Evolutionary conservation across 2,329 filamentous ascomycete species (phyloP), one percentile per base, ranked within the genome.

Genomic region (Anisogramma anomala): DNA sequence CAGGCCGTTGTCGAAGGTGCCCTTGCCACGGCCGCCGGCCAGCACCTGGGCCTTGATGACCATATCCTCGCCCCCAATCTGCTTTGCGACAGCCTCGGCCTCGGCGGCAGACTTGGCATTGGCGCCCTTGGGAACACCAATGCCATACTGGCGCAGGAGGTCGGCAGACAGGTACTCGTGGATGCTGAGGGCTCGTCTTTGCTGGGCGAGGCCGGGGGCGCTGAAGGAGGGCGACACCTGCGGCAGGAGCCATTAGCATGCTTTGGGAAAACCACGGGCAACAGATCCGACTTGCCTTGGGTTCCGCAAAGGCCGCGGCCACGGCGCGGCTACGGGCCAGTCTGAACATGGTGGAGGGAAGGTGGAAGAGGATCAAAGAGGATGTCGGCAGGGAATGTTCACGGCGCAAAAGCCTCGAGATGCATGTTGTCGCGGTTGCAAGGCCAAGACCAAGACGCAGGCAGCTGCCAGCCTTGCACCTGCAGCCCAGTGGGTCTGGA

Each of bases 11-110:
- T 94, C 87, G 62, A 98, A 98, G 55, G 79, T 82, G 55, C 91
- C 91, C 75, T 98, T 98, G 68, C 91, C 91, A 72, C 91, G 84
- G 52, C 91, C 91, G 68, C 91, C 91, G 49, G 91, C 91, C 49
- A 98, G 83, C 48, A 98, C 91, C 72, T 98, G 91, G 49, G 91
- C 91, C 78, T 98, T 98, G 77, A 98, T 96, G 55, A 98, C 91
- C 79, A 95, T 89, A 65, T 98, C 91, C 61, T 94, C 89, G 56
- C 75, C 82, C 71, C 86, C 84, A 59, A 98, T 91, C 52, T 80
- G 71, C 70, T 89, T 88, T 45, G 91, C 91, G 58, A 96, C 77
- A 55, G 77, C 72, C 75, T 95, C 89, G 53, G 91, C 91, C 72
- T 96, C 91, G 57, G 81, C 77, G 35, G 83, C 77, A 49, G 71